Conservation (phyloP, 805 yeast genomes). For the Metschnikowia lochheadii region DNA sequence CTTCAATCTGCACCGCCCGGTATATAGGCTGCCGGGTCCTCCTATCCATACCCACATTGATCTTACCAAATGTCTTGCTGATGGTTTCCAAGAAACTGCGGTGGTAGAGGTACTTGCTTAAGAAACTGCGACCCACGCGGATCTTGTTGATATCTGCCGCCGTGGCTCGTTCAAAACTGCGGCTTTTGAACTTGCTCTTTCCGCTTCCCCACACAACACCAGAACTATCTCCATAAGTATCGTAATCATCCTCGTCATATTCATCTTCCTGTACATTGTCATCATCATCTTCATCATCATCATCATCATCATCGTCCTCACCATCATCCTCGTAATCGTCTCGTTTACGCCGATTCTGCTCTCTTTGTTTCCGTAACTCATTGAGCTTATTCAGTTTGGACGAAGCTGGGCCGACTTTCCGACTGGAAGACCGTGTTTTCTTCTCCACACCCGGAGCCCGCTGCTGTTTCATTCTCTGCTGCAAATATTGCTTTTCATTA, state of each 20-base stretch:
- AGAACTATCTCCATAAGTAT: slow-evolving; percentile 24
- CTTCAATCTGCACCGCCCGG: slow-evolving; percentile 79
- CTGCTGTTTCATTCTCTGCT: slow-evolving; percentile 70
- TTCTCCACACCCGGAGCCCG: slow-evolving; percentile 23
- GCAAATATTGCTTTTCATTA: slow-evolving; percentile 78
- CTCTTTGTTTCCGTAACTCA: slow-evolving; percentile 73
- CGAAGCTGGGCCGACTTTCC: slow-evolving; percentile 21
- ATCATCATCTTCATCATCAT: slow-evolving; percentile 29
- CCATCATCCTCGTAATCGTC: slow-evolving; percentile 21
- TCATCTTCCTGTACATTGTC: slow-evolving; percentile 31
- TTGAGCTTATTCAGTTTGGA: slow-evolving; percentile 54
- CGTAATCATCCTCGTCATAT: slow-evolving; percentile 40
- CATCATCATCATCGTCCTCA: slow-evolving; percentile 23
- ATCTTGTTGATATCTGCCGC: slow-evolving; percentile 66
- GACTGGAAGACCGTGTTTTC: slow-evolving; percentile 36
- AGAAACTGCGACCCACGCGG: slow-evolving; percentile 71
- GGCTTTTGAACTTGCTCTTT: slow-evolving; percentile 20
- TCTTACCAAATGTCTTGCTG: slow-evolving; percentile 73
- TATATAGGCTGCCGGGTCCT: slow-evolving; percentile 63
- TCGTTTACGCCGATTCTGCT: slow-evolving; percentile 44
- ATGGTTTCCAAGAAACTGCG: slow-evolving; percentile 73
- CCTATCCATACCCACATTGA: slow-evolving; percentile 72
- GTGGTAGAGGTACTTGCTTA: slow-evolving; percentile 73
- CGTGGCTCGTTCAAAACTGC: slow-evolving; percentile 42
- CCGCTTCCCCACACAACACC: slow-evolving; percentile 36